A percentile compares a stretch with the other conserved stretches of the same genome.
Evolutionary conservation across 1,284 basidiomycete species (phyloP).

Genomic region (Pseudozyma thailandica): DNA sequence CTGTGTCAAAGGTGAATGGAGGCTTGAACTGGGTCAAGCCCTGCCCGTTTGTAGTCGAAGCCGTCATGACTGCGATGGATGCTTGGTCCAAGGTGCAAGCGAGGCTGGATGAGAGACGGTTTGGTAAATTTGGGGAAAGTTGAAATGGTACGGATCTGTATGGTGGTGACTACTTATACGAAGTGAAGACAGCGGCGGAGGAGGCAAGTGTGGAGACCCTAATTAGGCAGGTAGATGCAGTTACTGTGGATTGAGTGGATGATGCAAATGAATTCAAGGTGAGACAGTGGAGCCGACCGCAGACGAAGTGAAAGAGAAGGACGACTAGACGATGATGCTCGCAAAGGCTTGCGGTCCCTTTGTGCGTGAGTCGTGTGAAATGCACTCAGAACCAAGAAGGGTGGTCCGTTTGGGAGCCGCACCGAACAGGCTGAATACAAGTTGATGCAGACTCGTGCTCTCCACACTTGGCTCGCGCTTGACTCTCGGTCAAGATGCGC

Average conservation of each 20-base stretch:
- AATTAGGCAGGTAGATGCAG: not conserved
- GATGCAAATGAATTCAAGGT: not conserved
- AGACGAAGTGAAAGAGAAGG: not conserved
- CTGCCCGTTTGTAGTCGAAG: conserved; percentile 5
- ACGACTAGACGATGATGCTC: conserved; percentile 17
- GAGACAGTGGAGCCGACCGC: not conserved
- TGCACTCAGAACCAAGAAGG: conserved; percentile 3
- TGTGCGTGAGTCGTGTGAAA: conserved; percentile 24
- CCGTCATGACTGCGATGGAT: conserved; percentile 12
- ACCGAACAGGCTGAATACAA: too few species aligned
- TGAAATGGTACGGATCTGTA: not conserved
- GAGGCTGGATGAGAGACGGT: not conserved
- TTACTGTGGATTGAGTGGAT: not conserved
- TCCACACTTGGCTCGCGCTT: too few species aligned
- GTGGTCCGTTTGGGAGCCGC: conserved; percentile 8
- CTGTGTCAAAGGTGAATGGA: conserved; percentile 57
- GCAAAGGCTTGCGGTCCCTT: conserved; percentile 2
- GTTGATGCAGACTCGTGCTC: not conserved
- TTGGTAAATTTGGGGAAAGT: not conserved
- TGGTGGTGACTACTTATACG: not conserved
- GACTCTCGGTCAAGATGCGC: too few species aligned
- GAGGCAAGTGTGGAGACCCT: not conserved
- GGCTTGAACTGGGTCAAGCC: conserved; percentile 30
- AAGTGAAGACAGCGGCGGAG: not conserved
- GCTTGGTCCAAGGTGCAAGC: not conserved